Conservation (phyloP, 2,329 filamentous ascomycete genomes). For the Penicillium sp. region DNA sequence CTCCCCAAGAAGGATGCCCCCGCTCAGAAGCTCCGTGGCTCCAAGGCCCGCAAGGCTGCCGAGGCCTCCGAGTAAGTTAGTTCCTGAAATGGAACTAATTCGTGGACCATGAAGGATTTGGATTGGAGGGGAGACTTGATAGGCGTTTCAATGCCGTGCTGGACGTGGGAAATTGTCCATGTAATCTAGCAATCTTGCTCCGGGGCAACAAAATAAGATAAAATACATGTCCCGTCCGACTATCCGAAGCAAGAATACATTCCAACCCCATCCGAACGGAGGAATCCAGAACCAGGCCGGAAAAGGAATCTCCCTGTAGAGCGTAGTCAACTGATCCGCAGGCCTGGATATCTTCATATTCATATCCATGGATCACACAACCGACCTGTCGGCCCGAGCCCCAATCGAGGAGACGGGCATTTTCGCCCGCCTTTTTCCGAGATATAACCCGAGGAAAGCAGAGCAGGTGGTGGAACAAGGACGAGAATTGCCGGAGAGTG, state of each 20-base stretch:
- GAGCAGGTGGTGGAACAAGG: constrained; percentile 1
- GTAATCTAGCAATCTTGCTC: constrained; percentile 33
- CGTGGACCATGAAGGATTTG: constrained; percentile 5
- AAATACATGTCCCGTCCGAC: not conserved
- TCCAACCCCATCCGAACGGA: too few species aligned
- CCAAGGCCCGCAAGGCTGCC: constrained; percentile 72
- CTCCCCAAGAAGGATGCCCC: constrained; percentile 73
- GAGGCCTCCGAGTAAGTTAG: constrained; percentile 39
- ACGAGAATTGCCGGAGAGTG: constrained; percentile 28
- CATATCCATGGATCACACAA: not conserved
- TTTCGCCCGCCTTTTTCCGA: constrained; percentile 38
- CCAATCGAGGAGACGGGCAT: not conserved
- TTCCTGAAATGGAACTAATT: constrained; percentile 6
- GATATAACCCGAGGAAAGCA: constrained; percentile 16
- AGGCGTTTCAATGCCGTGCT: constrained; percentile 24
- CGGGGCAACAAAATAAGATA: constrained; percentile 10
- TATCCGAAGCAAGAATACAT: constrained; percentile 4
- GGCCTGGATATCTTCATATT: not conserved
- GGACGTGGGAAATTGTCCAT: constrained; percentile 28
- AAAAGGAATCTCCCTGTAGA: constrained; percentile 21
- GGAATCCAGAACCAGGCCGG: constrained; percentile 3
- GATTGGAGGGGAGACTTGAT: constrained; percentile 4
- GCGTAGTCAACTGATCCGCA: not conserved
- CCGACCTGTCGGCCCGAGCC: constrained; percentile 31
- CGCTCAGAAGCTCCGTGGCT: constrained; percentile 74